Evolutionary conservation across 352 stramenopile species (phyloP), one percentile per base, ranked within the genome.

Genomic region (Phytophthora citricola): DNA sequence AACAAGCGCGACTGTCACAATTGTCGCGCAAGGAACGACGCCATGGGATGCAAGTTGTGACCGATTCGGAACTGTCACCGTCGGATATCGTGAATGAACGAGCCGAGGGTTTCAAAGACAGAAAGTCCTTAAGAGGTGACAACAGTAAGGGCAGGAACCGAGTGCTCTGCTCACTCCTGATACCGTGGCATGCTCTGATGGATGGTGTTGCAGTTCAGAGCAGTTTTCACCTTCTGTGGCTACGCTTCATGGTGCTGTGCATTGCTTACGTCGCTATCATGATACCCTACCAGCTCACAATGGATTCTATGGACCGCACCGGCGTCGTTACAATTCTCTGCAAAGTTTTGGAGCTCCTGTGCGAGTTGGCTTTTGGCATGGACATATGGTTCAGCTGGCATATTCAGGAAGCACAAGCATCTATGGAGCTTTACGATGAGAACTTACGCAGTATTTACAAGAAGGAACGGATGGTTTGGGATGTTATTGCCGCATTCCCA

Each of bases 361-460:
- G 78, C 14, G 75, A 87, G 32, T 22, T 87, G 22, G 34, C 81
- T 7, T 89, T 87, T 29, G 77, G 56, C 0, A 76, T 64, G 62
- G 79, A 89, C 58, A 86, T 89, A 29, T 89, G 77, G 80, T 64
- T 85, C 26, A 85, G 84, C 50, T 89, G 75, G 77, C 81, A 85
- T 31, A 38, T 87, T n/a, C 77, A 76, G 27, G 71, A 84, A 14
- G 73, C 71, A 3, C 50, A 79, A 0, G 58, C 61, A 11, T 84
- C 80, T 0, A 73, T 89, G 58, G 80, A 87, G 31, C 53, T 87
- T 15, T 89, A 87, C 45, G 77, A 89, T 49, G 63, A 71, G 11
- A 71, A 66, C 1, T 68, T 83, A 5, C 73, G 71, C 7, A 44
- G 70, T 7, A 48, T 68, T n/a, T 89, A 89, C 57, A 50, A 71